Base-by-base conservation (phyloP, 805 yeast genomes). In the Wickerhamomyces pijperi region DNA sequence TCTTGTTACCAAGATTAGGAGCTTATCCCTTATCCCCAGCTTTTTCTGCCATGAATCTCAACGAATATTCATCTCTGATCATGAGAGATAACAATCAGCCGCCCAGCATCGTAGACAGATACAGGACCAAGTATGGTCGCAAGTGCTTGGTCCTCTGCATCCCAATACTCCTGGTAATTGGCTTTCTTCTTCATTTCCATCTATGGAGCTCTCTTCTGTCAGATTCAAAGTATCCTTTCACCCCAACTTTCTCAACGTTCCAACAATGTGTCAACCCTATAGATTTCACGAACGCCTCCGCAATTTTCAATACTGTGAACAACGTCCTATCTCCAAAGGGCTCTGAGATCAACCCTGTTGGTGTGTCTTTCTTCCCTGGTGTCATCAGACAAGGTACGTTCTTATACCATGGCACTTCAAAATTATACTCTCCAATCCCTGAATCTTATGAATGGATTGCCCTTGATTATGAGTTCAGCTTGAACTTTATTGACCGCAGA, bases 391-490 rank as follows among this genome's bases (percentile, higher is more conserved):
- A 70, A 34, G 79, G 79, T 4, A 75, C 82, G 0, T 47, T 72
- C 29, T 48, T 78, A 37, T 78, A 73, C 41, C 83, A 77, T 53
- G 62, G 78, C 0, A 74, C 73, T 4, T 39, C 44, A 3, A 43
- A 50, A n/a, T 63, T 65, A 0, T 41, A 49, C 3, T 46, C 74
- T 9, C 33, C 29, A 4, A 13, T 25, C 14, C 81, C 82, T 2
- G 50, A 51, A 0, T 49, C 61, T 19, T 65, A 65, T 25, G 83
- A 78, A 51, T 77, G 84, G 83, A 56, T 74, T 11, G 84, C 83
- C 1, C 60, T 76, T 68, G 80, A 76, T 50, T 69, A 63, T 45
- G 82, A 77, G 47, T 76, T 76, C 54, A 71, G 79, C 45, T 73
- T 68, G 44, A 56, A 53, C 42, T 76, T 75, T 59, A 67, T 69